A percentile compares a stretch with the other conserved stretches of the same genome.
Evolutionary conservation across 805 yeast genomes (phyloP).

Genomic region (Candida mattraensis): DNA sequence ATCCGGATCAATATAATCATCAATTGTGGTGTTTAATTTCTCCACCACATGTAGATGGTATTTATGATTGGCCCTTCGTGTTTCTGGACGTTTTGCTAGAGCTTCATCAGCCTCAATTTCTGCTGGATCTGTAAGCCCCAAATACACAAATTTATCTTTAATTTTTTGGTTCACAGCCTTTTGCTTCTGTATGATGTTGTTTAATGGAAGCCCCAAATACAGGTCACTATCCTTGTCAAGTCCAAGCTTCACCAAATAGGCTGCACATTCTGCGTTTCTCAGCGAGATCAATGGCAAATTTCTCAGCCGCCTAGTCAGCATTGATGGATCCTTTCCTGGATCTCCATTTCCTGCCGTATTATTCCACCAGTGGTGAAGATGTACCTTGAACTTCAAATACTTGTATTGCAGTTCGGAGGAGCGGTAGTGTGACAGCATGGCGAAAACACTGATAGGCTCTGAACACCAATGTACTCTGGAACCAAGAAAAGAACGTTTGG

Average conservation of each 20-base stretch:
- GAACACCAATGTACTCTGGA: background rate
- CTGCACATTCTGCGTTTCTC: constrained; percentile 25
- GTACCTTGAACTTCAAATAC: constrained; percentile 21
- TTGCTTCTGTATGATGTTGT: constrained; percentile 15
- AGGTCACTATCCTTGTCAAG: constrained; percentile 8
- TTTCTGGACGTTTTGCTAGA: background rate
- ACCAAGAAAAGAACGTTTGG: too few relatives aligned
- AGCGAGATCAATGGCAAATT: constrained; percentile 28
- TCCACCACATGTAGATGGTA: constrained; percentile 15
- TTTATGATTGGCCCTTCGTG: background rate
- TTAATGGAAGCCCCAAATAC: constrained; percentile 9
- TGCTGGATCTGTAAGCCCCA: background rate
- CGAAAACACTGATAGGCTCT: too few relatives aligned
- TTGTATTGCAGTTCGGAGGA: constrained; percentile 21
- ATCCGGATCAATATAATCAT: constrained; percentile 7
- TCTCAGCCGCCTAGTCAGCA: constrained; percentile 27
- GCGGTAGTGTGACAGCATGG: constrained; percentile 26
- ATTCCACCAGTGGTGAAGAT: constrained; percentile 31
- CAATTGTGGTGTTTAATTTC: constrained; percentile 8
- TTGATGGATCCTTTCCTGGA: constrained; percentile 23
- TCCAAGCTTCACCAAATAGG: constrained; percentile 14
- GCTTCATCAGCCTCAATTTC: background rate
- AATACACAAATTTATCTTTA: constrained; percentile 3
- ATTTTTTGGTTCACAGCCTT: constrained; percentile 27
- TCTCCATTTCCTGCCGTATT: constrained; percentile 19